These are phyloP conservation scores for Lentinula sp. DNA, from an alignment of 768 basidiomycete species.

Conservation along the genomic window DNA sequence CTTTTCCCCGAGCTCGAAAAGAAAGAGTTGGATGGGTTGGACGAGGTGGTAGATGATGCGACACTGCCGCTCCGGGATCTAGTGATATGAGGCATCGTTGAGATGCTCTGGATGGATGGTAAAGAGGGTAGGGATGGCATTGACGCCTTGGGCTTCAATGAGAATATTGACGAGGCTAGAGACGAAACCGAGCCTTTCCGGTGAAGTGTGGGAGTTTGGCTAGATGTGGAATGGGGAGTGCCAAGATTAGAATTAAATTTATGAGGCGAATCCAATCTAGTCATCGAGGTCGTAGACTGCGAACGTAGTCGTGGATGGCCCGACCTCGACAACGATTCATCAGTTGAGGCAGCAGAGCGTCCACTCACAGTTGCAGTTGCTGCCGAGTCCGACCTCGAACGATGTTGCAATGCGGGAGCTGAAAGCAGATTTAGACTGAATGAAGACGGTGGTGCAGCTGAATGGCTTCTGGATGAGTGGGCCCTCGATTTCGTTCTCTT, in stretches of 20 bases:
- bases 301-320: background rate
- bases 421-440: background rate
- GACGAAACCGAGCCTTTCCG: slow-evolving; percentile 40
- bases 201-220: slow-evolving; percentile 19
- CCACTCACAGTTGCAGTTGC: background rate
- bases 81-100: background rate
- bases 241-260: background rate
- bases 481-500: slow-evolving; percentile 28
- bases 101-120: background rate
- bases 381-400: background rate
- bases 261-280: background rate
- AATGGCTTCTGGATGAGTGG: slow-evolving; percentile 28
- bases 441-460: background rate
- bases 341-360: background rate
- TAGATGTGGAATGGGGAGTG: slow-evolving; percentile 20
- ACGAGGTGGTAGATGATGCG: background rate
- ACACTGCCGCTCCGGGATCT: background rate
- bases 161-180: slow-evolving; percentile 19
- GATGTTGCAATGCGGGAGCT: background rate
- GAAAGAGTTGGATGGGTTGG: background rate
- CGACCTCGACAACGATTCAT: background rate
- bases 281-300: background rate
- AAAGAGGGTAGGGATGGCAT: background rate
- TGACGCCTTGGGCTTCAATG: background rate
- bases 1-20: slow-evolving; percentile 19